Conservation (phyloP, 176 grass and related monocot genomes). For the Triticum turgidum region DNA sequence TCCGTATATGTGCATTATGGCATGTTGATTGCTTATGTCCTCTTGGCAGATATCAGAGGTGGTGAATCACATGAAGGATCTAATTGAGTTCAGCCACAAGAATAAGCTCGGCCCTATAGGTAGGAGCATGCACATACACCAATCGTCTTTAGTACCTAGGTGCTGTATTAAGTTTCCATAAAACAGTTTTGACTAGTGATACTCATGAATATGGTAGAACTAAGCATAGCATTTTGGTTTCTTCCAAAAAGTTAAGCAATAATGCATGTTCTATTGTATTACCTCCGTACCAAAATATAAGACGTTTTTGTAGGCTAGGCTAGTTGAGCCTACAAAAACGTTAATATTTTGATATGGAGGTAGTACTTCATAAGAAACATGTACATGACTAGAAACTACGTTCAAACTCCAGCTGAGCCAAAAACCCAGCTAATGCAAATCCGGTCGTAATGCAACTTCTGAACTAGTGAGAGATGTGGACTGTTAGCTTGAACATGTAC, state of each 20-base stretch:
- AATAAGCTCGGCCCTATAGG: conserved; percentile 88
- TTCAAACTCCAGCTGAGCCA: background rate
- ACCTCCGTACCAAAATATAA: too few relatives aligned
- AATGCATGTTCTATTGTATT: background rate
- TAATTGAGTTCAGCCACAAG: conserved; percentile 86
- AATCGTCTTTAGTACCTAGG: background rate
- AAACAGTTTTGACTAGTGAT: background rate
- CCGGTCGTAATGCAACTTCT: background rate
- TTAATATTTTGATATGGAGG: too few relatives aligned
- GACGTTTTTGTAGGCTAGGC: too few relatives aligned
- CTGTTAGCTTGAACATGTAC: background rate
- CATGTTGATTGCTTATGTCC: conserved; percentile 24
- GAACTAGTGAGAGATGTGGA: background rate
- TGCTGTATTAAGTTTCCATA: background rate
- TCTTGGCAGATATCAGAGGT: conserved; percentile 86
- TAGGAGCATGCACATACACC: conserved; percentile 29
- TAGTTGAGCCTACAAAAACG: too few relatives aligned
- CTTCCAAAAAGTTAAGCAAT: background rate
- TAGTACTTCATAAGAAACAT: background rate
- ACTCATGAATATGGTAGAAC: conserved; percentile 5
- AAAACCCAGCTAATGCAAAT: background rate
- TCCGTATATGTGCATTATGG: background rate
- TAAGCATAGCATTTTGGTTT: background rate
- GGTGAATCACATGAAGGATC: conserved; percentile 98
- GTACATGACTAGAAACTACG: background rate